These are phyloP conservation scores for Canna indica DNA, from an alignment of 176 grass and related monocot genomes.

Conservation along the genomic window DNA sequence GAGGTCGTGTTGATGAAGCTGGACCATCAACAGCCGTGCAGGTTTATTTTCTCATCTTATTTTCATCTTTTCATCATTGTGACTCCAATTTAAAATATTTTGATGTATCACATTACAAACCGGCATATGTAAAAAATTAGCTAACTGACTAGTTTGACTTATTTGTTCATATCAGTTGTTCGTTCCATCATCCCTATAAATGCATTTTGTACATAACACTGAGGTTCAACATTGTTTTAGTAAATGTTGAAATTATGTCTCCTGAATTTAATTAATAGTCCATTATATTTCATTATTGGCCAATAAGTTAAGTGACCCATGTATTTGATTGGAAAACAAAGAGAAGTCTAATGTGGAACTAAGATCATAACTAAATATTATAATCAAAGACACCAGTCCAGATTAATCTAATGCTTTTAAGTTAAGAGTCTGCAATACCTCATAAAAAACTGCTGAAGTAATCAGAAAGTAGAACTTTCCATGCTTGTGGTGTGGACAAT, in stretches of 20 bases:
- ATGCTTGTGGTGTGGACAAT: too few relatives aligned
- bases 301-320: too few relatives aligned
- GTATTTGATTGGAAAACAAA: too few relatives aligned
- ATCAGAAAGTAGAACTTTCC: too few relatives aligned
- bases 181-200: neutral
- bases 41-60: slow-evolving; percentile 27
- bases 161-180: neutral
- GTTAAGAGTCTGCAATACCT: too few relatives aligned
- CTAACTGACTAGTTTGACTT: neutral
- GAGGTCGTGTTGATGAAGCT: slow-evolving; percentile 63
- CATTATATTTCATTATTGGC: too few relatives aligned
- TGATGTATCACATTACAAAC: neutral
- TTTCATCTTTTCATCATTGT: slow-evolving; percentile 1
- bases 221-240: neutral
- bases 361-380: too few relatives aligned
- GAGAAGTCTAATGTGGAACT: too few relatives aligned
- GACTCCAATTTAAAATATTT: slow-evolving; percentile 14
- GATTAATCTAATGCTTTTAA: too few relatives aligned
- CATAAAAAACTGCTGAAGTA: too few relatives aligned
- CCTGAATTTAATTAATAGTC: neutral
- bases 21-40: slow-evolving; percentile 85
- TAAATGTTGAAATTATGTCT: neutral
- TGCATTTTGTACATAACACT: neutral
- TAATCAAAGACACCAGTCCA: too few relatives aligned
- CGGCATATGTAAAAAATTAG: neutral